Percentiles rank a stretch among this genome's conserved stretches.
These are phyloP conservation scores for Aschersonia sp. DNA, from an alignment of 2,329 filamentous ascomycete species.

Conservation along the genomic window DNA sequence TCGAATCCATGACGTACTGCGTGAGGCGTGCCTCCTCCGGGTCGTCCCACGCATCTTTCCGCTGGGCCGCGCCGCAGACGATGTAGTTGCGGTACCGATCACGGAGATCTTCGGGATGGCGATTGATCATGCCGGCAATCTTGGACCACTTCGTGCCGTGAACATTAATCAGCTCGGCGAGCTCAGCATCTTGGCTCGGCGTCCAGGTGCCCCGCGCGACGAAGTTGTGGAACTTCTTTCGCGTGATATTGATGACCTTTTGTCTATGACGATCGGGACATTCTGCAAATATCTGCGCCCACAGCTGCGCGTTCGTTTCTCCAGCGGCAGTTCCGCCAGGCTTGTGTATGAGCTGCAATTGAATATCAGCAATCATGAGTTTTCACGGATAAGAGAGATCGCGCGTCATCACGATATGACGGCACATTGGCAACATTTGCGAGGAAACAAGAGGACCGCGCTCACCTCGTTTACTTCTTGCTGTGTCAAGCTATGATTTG, in stretches of 20 bases:
- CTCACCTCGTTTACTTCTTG: conserved; percentile 30
- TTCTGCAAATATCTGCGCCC: conserved; percentile 30
- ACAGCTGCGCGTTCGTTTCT: conserved; percentile 27
- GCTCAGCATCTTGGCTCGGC: conserved; percentile 20
- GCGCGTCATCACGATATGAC: too few species aligned
- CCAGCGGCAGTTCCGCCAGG: conserved; percentile 20
- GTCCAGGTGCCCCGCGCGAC: conserved; percentile 34
- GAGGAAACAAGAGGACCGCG: conserved; percentile 6
- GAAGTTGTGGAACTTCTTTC: conserved; percentile 53
- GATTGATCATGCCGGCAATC: conserved; percentile 48
- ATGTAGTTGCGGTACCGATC: conserved; percentile 59
- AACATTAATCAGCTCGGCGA: conserved; percentile 17
- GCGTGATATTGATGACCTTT: conserved; percentile 40
- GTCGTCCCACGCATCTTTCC: conserved; percentile 42
- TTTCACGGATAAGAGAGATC: too few species aligned
- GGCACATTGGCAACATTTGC: conserved; percentile 4
- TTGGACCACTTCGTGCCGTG: conserved; percentile 41
- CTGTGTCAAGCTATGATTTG: conserved; percentile 26
- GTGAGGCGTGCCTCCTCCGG: conserved; percentile 43
- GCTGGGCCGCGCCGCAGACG: conserved; percentile 37
- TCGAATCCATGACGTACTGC: conserved; percentile 35
- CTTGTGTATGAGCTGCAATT: conserved; percentile 18
- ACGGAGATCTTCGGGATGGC: conserved; percentile 49
- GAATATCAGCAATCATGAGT: conserved; percentile 2
- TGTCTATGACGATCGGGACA: conserved; percentile 36